Evolutionary conservation across 371 early-diverging fungal species (phyloP).

Genomic region (Chytridium lagenaria): DNA sequence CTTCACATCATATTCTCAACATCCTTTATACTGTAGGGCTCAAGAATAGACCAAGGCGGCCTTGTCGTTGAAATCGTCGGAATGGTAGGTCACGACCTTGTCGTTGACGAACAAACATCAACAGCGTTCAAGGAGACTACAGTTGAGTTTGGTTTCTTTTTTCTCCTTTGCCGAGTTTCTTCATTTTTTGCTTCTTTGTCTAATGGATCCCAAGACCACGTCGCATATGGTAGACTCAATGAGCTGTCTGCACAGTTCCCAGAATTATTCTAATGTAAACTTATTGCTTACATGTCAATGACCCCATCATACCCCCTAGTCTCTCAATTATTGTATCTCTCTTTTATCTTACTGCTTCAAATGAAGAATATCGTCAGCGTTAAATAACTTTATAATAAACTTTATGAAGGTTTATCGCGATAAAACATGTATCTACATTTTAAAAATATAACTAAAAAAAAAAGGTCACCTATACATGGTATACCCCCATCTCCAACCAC

Average conservation of each 20-base stretch:
- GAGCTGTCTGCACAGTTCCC: constrained; percentile 5
- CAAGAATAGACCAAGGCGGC: constrained; percentile 23
- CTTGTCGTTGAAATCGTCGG: constrained; percentile 36
- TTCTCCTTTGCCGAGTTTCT: neutral
- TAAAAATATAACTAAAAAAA: too few relatives aligned
- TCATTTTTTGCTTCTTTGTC: neutral
- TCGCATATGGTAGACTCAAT: neutral
- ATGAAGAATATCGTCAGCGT: too few relatives aligned
- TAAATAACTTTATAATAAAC: too few relatives aligned
- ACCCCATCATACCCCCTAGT: too few relatives aligned
- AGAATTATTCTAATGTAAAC: constrained; percentile 5
- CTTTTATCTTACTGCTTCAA: too few relatives aligned
- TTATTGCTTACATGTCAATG: too few relatives aligned
- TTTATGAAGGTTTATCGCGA: too few relatives aligned
- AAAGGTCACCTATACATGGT: too few relatives aligned
- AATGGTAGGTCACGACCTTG: constrained; percentile 27
- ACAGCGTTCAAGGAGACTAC: constrained; percentile 27
- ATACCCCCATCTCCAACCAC: too few relatives aligned
- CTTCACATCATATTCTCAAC: neutral
- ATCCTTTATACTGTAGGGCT: constrained; percentile 28
- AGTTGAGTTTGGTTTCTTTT: constrained; percentile 9
- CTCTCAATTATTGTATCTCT: too few relatives aligned
- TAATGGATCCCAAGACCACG: neutral
- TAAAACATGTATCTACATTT: too few relatives aligned
- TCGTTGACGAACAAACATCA: constrained; percentile 27